Conservation (phyloP, 352 stramenopile genomes). For the Pelagophyceae sp. region DNA sequence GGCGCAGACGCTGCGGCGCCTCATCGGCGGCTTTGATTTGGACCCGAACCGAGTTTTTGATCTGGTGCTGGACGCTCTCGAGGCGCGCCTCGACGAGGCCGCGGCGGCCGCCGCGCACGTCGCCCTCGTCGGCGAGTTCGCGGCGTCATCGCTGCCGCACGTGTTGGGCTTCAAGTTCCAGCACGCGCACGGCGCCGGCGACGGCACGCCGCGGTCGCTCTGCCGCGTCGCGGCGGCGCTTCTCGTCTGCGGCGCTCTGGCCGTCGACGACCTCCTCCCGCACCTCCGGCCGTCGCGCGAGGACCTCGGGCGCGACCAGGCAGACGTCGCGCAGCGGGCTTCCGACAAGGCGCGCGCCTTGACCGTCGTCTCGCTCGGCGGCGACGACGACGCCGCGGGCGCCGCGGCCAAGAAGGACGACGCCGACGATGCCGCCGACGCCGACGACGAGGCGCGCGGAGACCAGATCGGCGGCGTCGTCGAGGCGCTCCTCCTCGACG, state of each 20-base stretch:
- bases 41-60: slow-evolving; percentile 70
- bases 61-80: slow-evolving; percentile 63
- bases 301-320: neutral
- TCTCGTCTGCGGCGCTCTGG: neutral
- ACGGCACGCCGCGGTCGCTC: neutral
- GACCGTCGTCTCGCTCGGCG: neutral
- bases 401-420: neutral
- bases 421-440: neutral
- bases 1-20: neutral
- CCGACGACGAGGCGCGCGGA: neutral
- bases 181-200: neutral
- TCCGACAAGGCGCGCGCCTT: neutral
- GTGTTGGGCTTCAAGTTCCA: slow-evolving; percentile 16
- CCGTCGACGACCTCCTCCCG: neutral
- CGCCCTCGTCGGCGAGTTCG: neutral
- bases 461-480: neutral
- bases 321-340: neutral
- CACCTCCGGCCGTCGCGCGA: neutral
- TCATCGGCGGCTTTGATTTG: slow-evolving; percentile 56
- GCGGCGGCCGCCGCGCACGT: neutral
- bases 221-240: neutral
- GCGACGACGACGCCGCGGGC: neutral
- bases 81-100: slow-evolving; percentile 25
- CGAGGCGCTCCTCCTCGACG: neutral
- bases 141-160: neutral